Evolutionary conservation across 495 filamentous ascomycete species (phyloP).

Genomic region (Penicillium lagena): DNA sequence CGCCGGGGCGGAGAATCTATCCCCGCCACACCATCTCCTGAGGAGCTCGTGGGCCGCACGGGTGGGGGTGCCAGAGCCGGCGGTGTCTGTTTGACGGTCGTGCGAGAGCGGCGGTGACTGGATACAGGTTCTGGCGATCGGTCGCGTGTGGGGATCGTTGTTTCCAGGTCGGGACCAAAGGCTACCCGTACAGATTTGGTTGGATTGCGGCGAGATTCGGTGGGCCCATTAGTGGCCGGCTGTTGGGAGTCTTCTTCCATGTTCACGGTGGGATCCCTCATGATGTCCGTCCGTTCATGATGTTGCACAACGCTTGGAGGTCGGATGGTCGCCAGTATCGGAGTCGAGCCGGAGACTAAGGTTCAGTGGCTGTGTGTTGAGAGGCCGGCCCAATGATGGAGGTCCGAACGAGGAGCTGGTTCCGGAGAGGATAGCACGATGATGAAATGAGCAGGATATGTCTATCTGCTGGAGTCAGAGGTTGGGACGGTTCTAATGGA

Average conservation of each 20-base stretch:
- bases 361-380: not conserved
- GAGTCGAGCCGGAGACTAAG: not conserved
- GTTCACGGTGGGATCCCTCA: constrained; percentile 34
- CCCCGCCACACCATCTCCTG: constrained; percentile 20
- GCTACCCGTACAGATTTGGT: constrained; percentile 38
- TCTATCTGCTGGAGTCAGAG: no score
- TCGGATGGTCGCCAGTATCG: constrained; percentile 5
- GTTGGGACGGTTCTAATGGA: no score
- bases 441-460: not conserved
- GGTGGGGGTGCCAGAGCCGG: constrained; percentile 12
- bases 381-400: no score
- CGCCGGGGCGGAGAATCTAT: constrained; percentile 18
- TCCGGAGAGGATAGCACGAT: not conserved
- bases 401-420: no score
- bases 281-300: constrained; percentile 31
- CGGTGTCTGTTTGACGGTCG: constrained; percentile 26
- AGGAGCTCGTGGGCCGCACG: constrained; percentile 28
- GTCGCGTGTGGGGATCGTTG: constrained; percentile 35
- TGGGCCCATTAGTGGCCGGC: constrained; percentile 20
- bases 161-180: constrained; percentile 39
- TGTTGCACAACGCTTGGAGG: constrained; percentile 16
- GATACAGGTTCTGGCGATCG: constrained; percentile 30
- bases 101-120: constrained; percentile 35
- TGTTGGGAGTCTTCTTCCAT: constrained; percentile 32
- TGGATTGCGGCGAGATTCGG: constrained; percentile 28